Base-by-base conservation (phyloP, 2,329 filamentous ascomycete species). In the Anisogramma anomala region DNA sequence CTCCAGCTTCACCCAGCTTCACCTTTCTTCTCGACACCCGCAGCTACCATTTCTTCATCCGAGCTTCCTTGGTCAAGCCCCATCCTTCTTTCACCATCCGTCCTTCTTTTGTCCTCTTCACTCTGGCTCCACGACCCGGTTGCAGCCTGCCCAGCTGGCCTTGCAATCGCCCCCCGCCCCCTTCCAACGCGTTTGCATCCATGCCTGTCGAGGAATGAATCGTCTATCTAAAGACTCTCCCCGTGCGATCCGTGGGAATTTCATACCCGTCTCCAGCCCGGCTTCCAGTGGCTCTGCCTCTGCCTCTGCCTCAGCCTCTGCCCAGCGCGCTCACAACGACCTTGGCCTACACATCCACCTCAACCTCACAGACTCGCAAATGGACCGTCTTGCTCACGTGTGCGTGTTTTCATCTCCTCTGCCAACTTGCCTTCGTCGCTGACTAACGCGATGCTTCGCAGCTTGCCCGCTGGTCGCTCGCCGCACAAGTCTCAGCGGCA, bases 371-470 rank as follows among this genome's bases (percentile, higher is more conserved):
- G 65, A 70, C 33, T 62, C 59, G 0, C 66, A 71, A 45, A 63
- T 71, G 58, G 63, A 70, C 42, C 65, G 58, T 44, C 56, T 71
- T 32, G 63, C 68, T 3, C 59, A 65, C 35, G 64, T 60, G 68
- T 70, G 58, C 46, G 64, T 38, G 22, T 7, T 27, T 20, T 15
- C 13, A 5, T 7, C 14, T 35, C 8, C 13, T 27, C 5, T n/a
- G 14, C 8, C 19, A n/a, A n/a, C n/a, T n/a, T n/a, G n/a, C n/a
- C n/a, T n/a, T n/a, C n/a, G n/a, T n/a, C n/a, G n/a, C n/a, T n/a
- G n/a, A n/a, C n/a, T n/a, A n/a, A n/a, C n/a, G n/a, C n/a, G n/a
- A n/a, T 17, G n/a, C 18, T 32, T 18, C 19, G 15, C 25, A 46
- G 44, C 10, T 22, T 46, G 6, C 44, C 44, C n/a, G 44, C 41